Conservation (phyloP, 2,329 filamentous ascomycete genomes). For the Diaporthe amygdali region DNA sequence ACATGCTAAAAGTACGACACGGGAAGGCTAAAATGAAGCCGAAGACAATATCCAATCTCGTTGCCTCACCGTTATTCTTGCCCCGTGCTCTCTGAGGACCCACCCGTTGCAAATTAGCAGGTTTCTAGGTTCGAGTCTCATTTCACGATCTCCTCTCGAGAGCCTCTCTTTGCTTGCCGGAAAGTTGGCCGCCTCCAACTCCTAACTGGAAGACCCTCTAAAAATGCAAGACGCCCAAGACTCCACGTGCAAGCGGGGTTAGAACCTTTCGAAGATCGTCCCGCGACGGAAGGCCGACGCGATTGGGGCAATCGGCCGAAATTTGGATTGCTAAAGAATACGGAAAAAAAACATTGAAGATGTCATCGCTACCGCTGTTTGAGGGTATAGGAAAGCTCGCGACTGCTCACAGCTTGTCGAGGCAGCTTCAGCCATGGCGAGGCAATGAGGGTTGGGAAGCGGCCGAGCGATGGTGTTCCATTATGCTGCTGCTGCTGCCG, state of each 20-base stretch:
- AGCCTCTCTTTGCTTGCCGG: not conserved
- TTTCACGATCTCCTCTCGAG: not conserved
- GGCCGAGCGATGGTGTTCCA: not conserved
- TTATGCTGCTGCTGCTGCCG: not conserved
- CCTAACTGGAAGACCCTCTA: slow-evolving; percentile 1
- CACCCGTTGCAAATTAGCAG: slow-evolving; percentile 16
- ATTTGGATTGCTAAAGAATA: slow-evolving; percentile 7
- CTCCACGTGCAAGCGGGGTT: slow-evolving; percentile 7
- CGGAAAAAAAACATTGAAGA: not conserved
- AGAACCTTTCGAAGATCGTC: slow-evolving; percentile 15
- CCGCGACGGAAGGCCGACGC: not conserved
- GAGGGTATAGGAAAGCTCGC: not conserved
- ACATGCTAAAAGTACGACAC: not conserved
- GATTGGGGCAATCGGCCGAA: slow-evolving; percentile 18
- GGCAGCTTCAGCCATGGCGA: not conserved
- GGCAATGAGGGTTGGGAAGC: not conserved
- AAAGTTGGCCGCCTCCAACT: not conserved
- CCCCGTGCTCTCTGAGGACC: slow-evolving; percentile 1
- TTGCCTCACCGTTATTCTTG: slow-evolving; percentile 12
- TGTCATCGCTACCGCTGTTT: slow-evolving; percentile 5
- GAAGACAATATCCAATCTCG: slow-evolving; percentile 15
- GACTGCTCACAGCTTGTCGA: not conserved
- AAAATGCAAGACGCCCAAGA: not conserved
- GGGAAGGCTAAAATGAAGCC: not conserved
- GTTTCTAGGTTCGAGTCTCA: slow-evolving; percentile 10